These are phyloP conservation scores for Starmerella stigmatis DNA, from an alignment of 805 yeast species.

Conservation along the genomic window DNA sequence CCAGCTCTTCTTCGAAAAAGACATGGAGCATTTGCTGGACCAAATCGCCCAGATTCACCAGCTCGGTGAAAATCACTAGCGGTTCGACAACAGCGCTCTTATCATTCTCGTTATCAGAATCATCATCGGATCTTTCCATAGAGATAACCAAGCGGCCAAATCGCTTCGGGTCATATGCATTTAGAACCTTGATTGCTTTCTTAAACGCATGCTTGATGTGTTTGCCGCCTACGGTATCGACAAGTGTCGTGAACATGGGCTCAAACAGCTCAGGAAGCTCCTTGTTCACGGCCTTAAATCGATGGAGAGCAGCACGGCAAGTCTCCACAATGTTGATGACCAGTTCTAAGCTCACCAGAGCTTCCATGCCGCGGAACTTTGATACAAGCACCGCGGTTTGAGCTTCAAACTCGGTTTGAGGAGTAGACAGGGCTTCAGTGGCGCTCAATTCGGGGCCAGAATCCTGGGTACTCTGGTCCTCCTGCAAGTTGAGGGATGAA, in stretches of 20 bases:
- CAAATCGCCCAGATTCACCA: constrained; percentile 85
- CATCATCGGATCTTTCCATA: background rate
- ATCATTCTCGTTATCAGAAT: constrained; percentile 12
- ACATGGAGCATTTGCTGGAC: constrained; percentile 86
- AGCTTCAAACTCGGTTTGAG: constrained; percentile 54
- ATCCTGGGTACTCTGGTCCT: background rate
- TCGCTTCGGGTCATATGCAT: constrained; percentile 55
- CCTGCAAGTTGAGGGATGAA: constrained; percentile 5
- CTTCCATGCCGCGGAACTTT: constrained; percentile 64
- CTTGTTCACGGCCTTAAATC: constrained; percentile 38
- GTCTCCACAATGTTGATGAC: constrained; percentile 59
- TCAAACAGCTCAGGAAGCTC: constrained; percentile 41
- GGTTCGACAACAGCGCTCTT: constrained; percentile 52
- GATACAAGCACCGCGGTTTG: constrained; percentile 65
- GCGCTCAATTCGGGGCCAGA: background rate
- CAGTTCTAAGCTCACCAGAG: constrained; percentile 69
- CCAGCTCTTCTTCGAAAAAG: constrained; percentile 78
- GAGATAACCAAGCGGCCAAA: constrained; percentile 26
- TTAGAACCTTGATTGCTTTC: constrained; percentile 60
- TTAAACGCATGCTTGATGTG: constrained; percentile 81
- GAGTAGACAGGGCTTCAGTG: constrained; percentile 7
- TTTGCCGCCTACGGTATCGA: constrained; percentile 52
- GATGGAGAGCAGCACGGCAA: constrained; percentile 53
- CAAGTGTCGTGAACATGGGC: constrained; percentile 56
- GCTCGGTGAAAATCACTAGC: constrained; percentile 71